Base-by-base conservation (phyloP, 495 filamentous ascomycete species). In the Neurospora tetrasperma region DNA sequence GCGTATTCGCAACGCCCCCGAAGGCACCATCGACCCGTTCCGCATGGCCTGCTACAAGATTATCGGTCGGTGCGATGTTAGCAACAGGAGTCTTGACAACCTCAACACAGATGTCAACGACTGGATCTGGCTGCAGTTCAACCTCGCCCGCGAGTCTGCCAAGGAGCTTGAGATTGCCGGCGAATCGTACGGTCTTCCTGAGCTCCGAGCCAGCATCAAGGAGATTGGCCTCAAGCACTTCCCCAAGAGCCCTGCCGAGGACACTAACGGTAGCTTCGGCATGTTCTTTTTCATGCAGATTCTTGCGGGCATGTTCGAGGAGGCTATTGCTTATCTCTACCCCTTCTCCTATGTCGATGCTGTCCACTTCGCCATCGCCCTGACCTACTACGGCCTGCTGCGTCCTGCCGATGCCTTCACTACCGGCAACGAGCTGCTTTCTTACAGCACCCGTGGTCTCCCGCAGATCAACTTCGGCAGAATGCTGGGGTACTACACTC, bases 21-120 rank as follows among this genome's bases (percentile, higher is more conserved):
- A 97, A 71, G 90, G 94, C 73, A 90, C 91, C 16, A 89, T 95
- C 74, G 95, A 99, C 83, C 96, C 96, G 44, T 99, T 96, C 82
- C 90, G 94, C 59, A 94, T 97, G 89, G 94, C 94, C 18, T 97
- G 97, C 80, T 98, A 98, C 86, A 98, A 98, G 82, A 89, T 99
- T 71, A 91, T 98, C 76, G 96, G 96, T 68, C 93, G 96, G 42
- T 97, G 94, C 82, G 96, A 98, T 76, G 87, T 99, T 23, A 86
- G 82, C 73, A 90, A 91, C 70, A 88, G 94, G 74, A 92, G 87
- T 72, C 85, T 98, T 12, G 92, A 96, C n/a, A 88, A 88, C 69
- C 86, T 98, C 20, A 90, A 88, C 71, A 91, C 91, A 72, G 91
- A 89, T 35, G 90, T 97, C 68, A 93, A 97, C 76, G 96, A 98